Evolutionary conservation across 2,329 filamentous ascomycete genomes (phyloP).

Genomic region (Aspergillus neotritici): DNA sequence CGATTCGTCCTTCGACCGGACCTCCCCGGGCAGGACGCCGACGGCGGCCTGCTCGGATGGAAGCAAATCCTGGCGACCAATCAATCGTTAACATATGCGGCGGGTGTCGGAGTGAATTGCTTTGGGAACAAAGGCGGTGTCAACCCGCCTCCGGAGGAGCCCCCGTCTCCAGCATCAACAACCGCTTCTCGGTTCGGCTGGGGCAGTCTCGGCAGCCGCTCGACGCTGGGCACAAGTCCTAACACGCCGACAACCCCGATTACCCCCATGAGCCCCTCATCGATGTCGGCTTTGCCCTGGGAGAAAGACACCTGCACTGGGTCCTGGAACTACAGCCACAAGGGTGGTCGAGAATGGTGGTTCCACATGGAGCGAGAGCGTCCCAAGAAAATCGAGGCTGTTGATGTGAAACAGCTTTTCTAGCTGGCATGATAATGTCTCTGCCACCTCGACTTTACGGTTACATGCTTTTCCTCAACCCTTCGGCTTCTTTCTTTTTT

Average conservation of each 20-base stretch:
- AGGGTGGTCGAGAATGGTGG: conserved; percentile 41
- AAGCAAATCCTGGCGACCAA: conserved; percentile 40
- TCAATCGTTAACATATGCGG: conserved; percentile 34
- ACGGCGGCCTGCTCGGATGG: conserved; percentile 42
- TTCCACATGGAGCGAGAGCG: conserved; percentile 42
- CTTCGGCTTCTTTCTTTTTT: not conserved
- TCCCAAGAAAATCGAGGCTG: conserved; percentile 26
- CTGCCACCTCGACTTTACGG: not conserved
- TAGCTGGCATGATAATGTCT: conserved; percentile 11
- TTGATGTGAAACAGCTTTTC: conserved; percentile 32
- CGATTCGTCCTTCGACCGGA: conserved; percentile 40
- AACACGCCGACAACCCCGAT: conserved; percentile 28
- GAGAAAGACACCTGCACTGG: conserved; percentile 41
- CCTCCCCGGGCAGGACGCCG: conserved; percentile 37
- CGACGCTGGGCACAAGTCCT: conserved; percentile 24
- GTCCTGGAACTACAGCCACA: conserved; percentile 39
- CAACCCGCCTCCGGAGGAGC: conserved; percentile 24
- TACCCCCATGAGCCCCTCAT: conserved; percentile 27
- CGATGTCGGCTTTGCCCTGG: conserved; percentile 30
- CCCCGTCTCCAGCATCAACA: conserved; percentile 28
- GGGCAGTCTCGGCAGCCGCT: conserved; percentile 31
- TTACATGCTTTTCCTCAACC: not conserved
- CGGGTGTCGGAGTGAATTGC: conserved; percentile 30
- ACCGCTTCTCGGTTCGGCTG: conserved; percentile 31
- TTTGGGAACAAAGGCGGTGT: conserved; percentile 22